Evolutionary conservation across 345 rosid species (phyloP), one percentile per base, ranked within the genome.

Genomic region (Euphorbia peplus): DNA sequence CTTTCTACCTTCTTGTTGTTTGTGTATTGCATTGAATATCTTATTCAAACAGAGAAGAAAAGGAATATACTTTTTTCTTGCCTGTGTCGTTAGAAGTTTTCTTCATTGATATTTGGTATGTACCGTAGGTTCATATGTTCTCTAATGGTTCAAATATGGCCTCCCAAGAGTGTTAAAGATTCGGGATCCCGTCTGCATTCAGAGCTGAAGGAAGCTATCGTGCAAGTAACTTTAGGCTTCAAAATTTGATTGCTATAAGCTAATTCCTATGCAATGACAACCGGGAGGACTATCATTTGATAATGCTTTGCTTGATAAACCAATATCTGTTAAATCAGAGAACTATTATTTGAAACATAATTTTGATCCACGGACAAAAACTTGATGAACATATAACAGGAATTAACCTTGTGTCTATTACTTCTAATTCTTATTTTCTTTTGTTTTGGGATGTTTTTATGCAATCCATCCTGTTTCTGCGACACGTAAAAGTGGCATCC

Each of bases 121-220:
- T 50, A 66, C 16, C 35, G 67, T 51, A 64, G 72, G 53, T 76
- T 46, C 58, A 12, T 37, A 54, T 59, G n/a, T 37, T 50, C 63
- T 66, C 8, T 76, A 14, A 70, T 77, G 64, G 30, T 80, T 75
- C 86, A 95, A 98, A 87, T 95, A 82, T 95, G 98, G 98, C 99
- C 99, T 84, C 98, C 99, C 25, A 95, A 91, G 79, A 87, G 81
- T 82, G 83, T 95, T 66, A 92, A 91, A 80, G 99, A 95, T 82
- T 84, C 97, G 18, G 97, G 96, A 68, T 91, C 99, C 63, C 78
- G 79, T 74, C 86, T 91, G 73, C 93, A 95, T 85, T 87, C 91
- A 64, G 83, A 68, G 73, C 83, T 91, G 74, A 95, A 85, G 79
- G 99, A 91, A 79, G 96, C 88, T 60, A 87, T 95, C 73, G 21